Conservation (phyloP, 2,329 filamentous ascomycete genomes). For the Cadophora sp. region DNA sequence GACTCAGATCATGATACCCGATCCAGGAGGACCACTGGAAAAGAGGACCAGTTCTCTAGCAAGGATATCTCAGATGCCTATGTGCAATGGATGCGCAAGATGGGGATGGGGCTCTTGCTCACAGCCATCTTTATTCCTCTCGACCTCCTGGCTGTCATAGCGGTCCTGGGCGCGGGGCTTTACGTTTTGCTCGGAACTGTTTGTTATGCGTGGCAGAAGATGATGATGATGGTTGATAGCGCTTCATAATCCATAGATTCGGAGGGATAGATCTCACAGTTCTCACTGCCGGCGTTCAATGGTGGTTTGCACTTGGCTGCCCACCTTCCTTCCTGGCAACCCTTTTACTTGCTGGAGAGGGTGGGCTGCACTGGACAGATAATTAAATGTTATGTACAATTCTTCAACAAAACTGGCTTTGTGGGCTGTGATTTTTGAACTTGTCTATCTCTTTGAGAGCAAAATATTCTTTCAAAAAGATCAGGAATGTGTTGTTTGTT, state of each 20-base stretch:
- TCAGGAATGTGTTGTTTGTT: no score
- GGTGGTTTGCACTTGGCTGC: constrained; percentile 19
- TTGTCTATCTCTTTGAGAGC: not conserved
- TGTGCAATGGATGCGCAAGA: constrained; percentile 37
- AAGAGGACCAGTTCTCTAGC: constrained; percentile 19
- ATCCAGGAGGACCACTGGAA: constrained; percentile 14
- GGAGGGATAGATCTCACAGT: constrained; percentile 38
- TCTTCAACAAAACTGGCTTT: not conserved
- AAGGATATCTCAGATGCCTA: constrained; percentile 32
- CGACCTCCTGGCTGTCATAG: constrained; percentile 41
- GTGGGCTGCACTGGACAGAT: constrained; percentile 23
- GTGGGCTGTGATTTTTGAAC: not conserved
- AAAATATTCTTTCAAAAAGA: not conserved
- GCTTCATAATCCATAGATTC: constrained; percentile 38
- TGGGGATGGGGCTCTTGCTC: constrained; percentile 42
- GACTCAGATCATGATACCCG: constrained; percentile 21
- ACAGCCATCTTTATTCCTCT: constrained; percentile 43
- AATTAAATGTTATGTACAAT: constrained; percentile 22
- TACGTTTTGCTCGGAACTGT: constrained; percentile 40
- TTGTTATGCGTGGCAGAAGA: constrained; percentile 35
- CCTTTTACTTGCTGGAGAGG: not conserved
- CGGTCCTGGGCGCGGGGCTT: constrained; percentile 36
- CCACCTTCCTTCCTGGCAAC: constrained; percentile 5
- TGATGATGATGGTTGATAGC: constrained; percentile 22
- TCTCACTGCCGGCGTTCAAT: constrained; percentile 24